A percentile compares a stretch with the other conserved stretches of the same genome.
Evolutionary conservation across 208 protist species (phyloP).

Genomic region (Acanthamoeba royreba): DNA sequence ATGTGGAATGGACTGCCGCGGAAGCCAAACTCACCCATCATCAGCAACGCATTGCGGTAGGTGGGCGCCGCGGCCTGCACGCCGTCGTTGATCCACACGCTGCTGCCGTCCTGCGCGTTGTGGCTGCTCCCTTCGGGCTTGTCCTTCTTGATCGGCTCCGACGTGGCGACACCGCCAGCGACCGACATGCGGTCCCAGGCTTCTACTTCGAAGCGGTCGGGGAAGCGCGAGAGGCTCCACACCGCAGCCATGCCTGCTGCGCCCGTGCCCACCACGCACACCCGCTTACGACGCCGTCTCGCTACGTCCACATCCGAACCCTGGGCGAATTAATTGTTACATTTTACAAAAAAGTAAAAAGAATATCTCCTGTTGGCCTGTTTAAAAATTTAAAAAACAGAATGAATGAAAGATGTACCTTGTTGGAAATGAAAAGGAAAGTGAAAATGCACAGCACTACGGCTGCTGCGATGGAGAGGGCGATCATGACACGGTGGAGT

Average conservation of each 20-base stretch:
- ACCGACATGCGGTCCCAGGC: background rate
- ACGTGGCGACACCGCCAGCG: constrained; percentile 48
- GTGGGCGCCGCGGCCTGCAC: constrained; percentile 42
- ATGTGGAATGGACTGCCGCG: constrained; percentile 12
- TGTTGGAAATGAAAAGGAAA: no score
- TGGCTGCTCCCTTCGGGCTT: no score
- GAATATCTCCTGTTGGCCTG: no score
- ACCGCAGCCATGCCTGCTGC: constrained; percentile 39
- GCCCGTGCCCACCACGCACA: constrained; percentile 40
- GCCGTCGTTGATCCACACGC: constrained; percentile 46
- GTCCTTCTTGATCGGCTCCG: background rate
- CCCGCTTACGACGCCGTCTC: constrained; percentile 9
- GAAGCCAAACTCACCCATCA: constrained; percentile 37
- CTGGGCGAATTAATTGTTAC: no score
- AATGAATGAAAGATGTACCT: no score
- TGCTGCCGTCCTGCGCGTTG: background rate
- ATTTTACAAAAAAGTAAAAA: no score
- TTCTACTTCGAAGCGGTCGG: constrained; percentile 45
- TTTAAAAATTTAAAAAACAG: no score
- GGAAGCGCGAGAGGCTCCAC: constrained; percentile 45
- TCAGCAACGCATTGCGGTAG: constrained; percentile 49
- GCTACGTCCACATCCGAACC: no score
- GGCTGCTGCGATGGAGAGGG: no score
- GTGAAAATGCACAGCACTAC: no score
- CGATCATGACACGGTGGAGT: no score